Base-by-base conservation (phyloP, 345 rosid species). In the Psidium friedrichsthalianum region DNA sequence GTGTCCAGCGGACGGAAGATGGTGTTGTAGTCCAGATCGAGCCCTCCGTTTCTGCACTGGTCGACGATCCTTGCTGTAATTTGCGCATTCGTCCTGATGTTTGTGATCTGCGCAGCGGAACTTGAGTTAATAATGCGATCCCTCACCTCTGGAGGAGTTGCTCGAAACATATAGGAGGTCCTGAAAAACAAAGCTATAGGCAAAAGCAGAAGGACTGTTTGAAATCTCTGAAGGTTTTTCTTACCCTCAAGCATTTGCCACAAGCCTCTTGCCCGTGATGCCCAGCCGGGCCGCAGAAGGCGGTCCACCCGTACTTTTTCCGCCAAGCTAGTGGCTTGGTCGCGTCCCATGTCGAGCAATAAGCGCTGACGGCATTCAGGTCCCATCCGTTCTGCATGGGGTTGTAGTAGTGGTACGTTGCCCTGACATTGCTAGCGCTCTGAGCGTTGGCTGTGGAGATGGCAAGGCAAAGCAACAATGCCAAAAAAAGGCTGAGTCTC, bases 281-380 rank as follows among this genome's bases (percentile, higher is more conserved):
- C 29, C 96, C 97, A 25, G 12, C 92, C 0, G 96, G 95, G 1
- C 92, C 93, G 5, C 96, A 93, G 27, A 93, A 93, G 55, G 96
- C 95, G 0, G 98, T 93, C 96, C 96, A 92, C 5, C 96, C 97
- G 55, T 93, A 88, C 74, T 86, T 91, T 5, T 82, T 84, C 20
- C 98, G 90, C 98, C 97, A 93, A 10, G 85, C 85, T 55, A 90
- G 86, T 2, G 96, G 94, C 78, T 91, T 91, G 74, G 25, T 83
- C 22, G 95, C 95, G 24, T 94, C 96, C 94, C 97, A 93, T 1
- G 95, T 90, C 0, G 98, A 82, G 80, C 98, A 95, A 54, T 74
- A 94, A 61, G 93, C 95, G 81, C 94, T 89, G 3, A 84, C 95
- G 1, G 91, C 86, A 16, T 13, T 87, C 89, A 93, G 84, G 81